Evolutionary conservation across 2,329 filamentous ascomycete genomes (phyloP).

Genomic region (Triangularia setosa): DNA sequence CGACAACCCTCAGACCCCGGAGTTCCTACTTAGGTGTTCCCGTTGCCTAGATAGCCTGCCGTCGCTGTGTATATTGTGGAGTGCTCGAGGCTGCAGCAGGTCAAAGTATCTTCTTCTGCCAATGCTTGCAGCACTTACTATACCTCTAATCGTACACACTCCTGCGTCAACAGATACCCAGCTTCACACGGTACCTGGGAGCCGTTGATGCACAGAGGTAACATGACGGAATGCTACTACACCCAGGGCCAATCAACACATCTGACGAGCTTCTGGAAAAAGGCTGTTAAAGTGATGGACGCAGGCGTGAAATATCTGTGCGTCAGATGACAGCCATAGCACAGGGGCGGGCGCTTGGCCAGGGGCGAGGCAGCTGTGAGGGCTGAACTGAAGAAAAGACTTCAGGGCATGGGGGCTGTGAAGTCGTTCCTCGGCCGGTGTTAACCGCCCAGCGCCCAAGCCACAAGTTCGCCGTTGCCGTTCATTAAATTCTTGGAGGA

Average conservation of each 20-base stretch:
- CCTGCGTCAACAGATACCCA: neutral
- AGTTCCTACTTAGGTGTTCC: neutral
- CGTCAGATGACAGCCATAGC: slow-evolving; percentile 5
- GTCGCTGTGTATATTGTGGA: no score
- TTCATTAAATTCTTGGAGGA: neutral
- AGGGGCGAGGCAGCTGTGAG: no score
- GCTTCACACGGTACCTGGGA: neutral
- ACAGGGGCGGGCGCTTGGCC: neutral
- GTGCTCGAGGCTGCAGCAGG: neutral
- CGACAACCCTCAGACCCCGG: neutral
- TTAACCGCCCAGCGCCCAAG: slow-evolving; percentile 1
- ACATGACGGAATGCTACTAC: neutral
- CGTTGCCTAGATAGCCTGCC: neutral
- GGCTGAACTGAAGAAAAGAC: neutral
- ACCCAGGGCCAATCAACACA: neutral
- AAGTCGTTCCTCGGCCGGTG: neutral
- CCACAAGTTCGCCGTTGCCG: neutral
- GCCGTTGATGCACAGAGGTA: neutral
- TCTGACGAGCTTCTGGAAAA: neutral
- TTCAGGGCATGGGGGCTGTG: neutral
- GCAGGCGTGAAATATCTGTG: neutral
- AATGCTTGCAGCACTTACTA: neutral
- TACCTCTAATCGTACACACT: neutral
- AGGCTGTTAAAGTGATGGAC: neutral
- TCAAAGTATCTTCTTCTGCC: neutral